Conservation (phyloP, 2,329 filamentous ascomycete species). For the Paraphoma sp. region DNA sequence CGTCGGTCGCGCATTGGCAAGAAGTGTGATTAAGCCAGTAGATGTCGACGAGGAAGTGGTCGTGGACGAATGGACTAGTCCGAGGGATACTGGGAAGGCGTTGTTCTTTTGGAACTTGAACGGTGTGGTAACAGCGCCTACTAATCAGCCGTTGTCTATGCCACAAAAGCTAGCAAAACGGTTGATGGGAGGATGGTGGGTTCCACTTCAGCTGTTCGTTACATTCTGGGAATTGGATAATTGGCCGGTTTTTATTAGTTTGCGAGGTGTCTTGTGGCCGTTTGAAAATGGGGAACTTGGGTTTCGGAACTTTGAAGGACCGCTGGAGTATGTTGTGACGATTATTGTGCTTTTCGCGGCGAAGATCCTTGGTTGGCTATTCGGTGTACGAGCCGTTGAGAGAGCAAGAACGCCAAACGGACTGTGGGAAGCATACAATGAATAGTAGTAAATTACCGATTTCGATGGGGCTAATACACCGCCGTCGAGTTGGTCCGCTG, state of each 20-base stretch:
- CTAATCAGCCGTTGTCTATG: background rate
- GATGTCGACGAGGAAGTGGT: slow-evolving; percentile 44
- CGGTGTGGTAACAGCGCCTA: slow-evolving; percentile 31
- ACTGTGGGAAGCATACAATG: slow-evolving; percentile 11
- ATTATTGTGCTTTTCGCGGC: slow-evolving; percentile 6
- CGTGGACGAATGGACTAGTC: slow-evolving; percentile 57
- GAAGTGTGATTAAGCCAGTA: slow-evolving; percentile 5
- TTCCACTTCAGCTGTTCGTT: slow-evolving; percentile 29
- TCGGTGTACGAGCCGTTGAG: slow-evolving; percentile 10
- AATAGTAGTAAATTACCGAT: too few species aligned
- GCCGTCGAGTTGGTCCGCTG: too few species aligned
- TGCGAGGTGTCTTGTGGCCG: slow-evolving; percentile 1
- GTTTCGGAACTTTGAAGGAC: background rate
- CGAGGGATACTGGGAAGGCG: slow-evolving; percentile 54
- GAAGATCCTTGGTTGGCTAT: background rate
- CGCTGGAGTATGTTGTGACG: slow-evolving; percentile 6
- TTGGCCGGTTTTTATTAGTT: slow-evolving; percentile 31
- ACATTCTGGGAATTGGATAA: slow-evolving; percentile 43
- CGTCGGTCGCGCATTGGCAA: background rate
- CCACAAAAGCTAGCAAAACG: slow-evolving; percentile 1
- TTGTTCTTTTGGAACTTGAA: slow-evolving; percentile 61
- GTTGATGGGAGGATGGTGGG: slow-evolving; percentile 18
- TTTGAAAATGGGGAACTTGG: background rate
- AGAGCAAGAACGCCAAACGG: slow-evolving; percentile 12
- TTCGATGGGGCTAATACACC: too few species aligned